These are phyloP conservation scores for Claviceps africana DNA, from an alignment of 2,329 filamentous ascomycete genomes.

Conservation along the genomic window DNA sequence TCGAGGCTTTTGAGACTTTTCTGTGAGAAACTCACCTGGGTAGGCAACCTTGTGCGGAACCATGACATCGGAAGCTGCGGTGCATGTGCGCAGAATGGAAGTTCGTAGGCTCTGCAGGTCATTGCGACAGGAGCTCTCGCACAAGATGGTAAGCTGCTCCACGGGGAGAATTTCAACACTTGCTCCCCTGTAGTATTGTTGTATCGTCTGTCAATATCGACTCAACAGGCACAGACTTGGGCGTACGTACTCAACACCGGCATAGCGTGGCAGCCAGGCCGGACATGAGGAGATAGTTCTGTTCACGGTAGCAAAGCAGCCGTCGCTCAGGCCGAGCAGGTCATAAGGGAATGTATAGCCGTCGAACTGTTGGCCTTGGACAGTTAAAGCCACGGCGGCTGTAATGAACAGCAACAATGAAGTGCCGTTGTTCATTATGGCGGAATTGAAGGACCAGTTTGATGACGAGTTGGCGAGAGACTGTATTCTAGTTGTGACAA, in stretches of 20 bases:
- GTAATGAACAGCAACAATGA: neutral
- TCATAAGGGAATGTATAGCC: neutral
- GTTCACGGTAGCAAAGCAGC: neutral
- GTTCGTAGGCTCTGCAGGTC: neutral
- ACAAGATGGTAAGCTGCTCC: neutral
- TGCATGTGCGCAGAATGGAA: neutral
- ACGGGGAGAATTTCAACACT: neutral
- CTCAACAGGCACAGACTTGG: too few species aligned
- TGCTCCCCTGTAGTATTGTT: neutral
- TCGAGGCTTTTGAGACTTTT: too few species aligned
- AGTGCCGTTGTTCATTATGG: neutral
- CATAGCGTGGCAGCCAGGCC: neutral
- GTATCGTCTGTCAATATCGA: neutral
- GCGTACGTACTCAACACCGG: neutral
- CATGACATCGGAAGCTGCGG: neutral
- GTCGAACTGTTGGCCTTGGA: neutral
- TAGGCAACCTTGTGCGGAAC: constrained; percentile 1
- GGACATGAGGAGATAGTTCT: neutral
- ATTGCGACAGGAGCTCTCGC: constrained; percentile 1
- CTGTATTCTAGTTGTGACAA: neutral
- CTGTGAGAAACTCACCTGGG: neutral
- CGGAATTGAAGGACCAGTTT: neutral
- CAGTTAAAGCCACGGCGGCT: neutral
- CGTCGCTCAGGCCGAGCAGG: neutral
- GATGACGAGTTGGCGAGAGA: neutral